Base-by-base conservation (phyloP, 2,329 filamentous ascomycete genomes). In the Fusarium xyrophilum region DNA sequence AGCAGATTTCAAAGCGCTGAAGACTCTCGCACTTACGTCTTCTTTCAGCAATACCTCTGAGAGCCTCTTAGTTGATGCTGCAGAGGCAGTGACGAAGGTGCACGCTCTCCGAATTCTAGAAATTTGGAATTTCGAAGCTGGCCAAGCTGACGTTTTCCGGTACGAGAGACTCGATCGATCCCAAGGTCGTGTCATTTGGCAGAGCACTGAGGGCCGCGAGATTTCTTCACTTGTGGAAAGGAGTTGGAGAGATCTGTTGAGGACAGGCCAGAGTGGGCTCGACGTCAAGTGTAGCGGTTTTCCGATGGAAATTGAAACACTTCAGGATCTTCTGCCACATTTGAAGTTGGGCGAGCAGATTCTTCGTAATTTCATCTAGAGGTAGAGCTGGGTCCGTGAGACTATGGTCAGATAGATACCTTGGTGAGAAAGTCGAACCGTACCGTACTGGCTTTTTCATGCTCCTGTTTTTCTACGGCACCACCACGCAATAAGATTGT, bases 321-420 rank as follows among this genome's bases (percentile, higher is more conserved):
- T 25, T 14, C 8, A 19, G 12, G 15, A 23, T 33, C 21, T 48
- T 11, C 21, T 48, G 5, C 21, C 30, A 3, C 3, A 25, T 33
- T 23, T 33, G 8, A 48, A 25, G 46, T 25, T 48, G 4, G 5
- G 30, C 3, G 11, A 25, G 46, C 30, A 25, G 5, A 19, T 47
- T 23, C n/a, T 47, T 47, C 43, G 25, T 7, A 17, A 46, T 11
- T 8, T 21, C 14, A 28, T 7, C 10, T 17, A 21, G 2, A 9
- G 27, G 7, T 17, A 9, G 14, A 23, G 4, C 2, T 15, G 1
- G 10, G 13, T 17, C 14, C 9, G 7, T 7, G 17, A 13, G 17
- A 7, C 17, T 19, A 25, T 19, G 5, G 2, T 25, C 11, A 3
- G n/a, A 17, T 0, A 3, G n/a, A 17, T 0, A 21, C 8, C 1